Conservation (phyloP, 2,329 filamentous ascomycete species). For the Knufia petricola region DNA sequence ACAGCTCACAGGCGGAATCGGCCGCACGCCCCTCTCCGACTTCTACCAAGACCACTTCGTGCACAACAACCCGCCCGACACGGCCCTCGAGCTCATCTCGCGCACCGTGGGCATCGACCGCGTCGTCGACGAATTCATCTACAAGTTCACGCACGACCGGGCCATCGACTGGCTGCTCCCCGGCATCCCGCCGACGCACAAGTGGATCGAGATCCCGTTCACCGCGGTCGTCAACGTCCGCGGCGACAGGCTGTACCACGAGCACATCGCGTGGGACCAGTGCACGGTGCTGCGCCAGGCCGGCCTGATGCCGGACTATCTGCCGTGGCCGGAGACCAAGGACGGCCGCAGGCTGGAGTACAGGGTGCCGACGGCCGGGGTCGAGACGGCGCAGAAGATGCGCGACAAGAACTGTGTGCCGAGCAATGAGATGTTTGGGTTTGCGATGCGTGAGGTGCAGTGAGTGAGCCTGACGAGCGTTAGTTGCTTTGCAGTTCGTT, state of each 20-base stretch:
- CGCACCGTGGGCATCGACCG: constrained; percentile 63
- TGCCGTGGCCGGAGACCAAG: constrained; percentile 48
- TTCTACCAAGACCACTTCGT: constrained; percentile 71
- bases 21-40: constrained; percentile 49
- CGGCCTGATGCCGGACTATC: constrained; percentile 54
- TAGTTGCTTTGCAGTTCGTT: no score
- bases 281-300: constrained; percentile 52
- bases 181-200: constrained; percentile 49
- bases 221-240: constrained; percentile 58
- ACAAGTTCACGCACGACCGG: constrained; percentile 52
- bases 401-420: constrained; percentile 39
- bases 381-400: constrained; percentile 45
- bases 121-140: constrained; percentile 62
- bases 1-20: constrained; percentile 58
- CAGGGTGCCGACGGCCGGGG: constrained; percentile 50
- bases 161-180: constrained; percentile 61
- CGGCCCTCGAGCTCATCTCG: constrained; percentile 58
- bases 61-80: constrained; percentile 60
- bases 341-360: constrained; percentile 41
- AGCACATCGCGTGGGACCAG: constrained; percentile 65
- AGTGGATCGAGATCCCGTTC: constrained; percentile 50
- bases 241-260: constrained; percentile 58
- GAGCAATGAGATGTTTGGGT: constrained; percentile 50
- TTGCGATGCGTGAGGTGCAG: no score
- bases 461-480: no score